Evolutionary conservation across 208 protist genomes (phyloP).

Genomic region (Leishmania aethiopica): DNA sequence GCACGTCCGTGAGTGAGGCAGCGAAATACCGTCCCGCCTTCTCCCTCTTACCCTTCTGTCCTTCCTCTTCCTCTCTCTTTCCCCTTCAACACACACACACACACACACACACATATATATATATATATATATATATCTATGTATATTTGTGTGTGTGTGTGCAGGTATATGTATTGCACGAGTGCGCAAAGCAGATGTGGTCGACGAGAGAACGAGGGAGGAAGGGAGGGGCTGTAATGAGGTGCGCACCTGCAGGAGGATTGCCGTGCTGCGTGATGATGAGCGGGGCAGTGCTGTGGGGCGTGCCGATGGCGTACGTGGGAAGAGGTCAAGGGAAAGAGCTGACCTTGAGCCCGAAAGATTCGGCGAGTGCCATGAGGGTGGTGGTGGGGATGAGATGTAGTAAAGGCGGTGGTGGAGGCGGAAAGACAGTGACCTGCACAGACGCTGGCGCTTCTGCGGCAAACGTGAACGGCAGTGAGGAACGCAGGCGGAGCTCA

Average conservation of each 20-base stretch:
- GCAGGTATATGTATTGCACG: background rate
- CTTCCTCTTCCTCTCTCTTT: background rate
- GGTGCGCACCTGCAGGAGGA: background rate
- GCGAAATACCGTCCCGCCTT: too few species aligned
- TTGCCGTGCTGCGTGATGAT: background rate
- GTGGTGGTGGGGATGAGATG: background rate
- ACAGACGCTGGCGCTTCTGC: background rate
- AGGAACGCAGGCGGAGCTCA: background rate
- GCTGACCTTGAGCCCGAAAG: background rate
- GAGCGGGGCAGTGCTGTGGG: background rate
- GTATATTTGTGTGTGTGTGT: background rate
- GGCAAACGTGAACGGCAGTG: background rate
- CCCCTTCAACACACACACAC: too few species aligned
- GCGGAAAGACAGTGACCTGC: constrained; percentile 4
- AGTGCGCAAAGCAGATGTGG: background rate
- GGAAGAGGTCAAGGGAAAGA: background rate
- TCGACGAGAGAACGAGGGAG: background rate
- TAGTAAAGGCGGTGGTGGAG: background rate
- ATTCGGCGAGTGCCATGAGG: background rate
- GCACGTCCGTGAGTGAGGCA: too few species aligned
- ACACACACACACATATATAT: too few species aligned
- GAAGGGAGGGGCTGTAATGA: background rate
- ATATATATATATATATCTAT: background rate
- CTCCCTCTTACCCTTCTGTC: too few species aligned
- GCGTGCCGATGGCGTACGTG: background rate